Evolutionary conservation across 768 basidiomycete species (phyloP).

Genomic region (Ramaria sp.): DNA sequence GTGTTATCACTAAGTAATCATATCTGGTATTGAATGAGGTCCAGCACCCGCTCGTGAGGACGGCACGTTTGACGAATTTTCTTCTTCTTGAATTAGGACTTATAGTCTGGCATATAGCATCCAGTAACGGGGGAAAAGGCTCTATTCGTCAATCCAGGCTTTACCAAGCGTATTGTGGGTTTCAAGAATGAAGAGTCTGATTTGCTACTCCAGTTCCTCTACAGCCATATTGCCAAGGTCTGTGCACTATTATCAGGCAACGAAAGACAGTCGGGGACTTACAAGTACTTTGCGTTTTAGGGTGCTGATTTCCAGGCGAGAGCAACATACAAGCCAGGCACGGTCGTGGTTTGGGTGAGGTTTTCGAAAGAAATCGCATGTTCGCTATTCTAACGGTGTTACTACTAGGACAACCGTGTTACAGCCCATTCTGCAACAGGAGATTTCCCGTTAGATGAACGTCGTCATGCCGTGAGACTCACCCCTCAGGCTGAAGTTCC

Average conservation of each 20-base stretch:
- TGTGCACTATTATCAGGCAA: slow-evolving; percentile 31
- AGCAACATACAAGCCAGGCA: slow-evolving; percentile 39
- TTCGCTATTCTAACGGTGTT: slow-evolving; percentile 1
- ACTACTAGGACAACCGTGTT: slow-evolving; percentile 32
- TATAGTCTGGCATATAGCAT: slow-evolving; percentile 21
- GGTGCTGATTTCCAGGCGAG: slow-evolving; percentile 21
- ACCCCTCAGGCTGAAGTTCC: slow-evolving; percentile 41
- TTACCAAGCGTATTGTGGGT: slow-evolving; percentile 44
- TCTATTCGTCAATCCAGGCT: slow-evolving; percentile 45
- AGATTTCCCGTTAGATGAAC: slow-evolving; percentile 27
- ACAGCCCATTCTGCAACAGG: slow-evolving; percentile 34
- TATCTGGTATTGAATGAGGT: neutral
- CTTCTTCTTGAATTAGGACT: neutral
- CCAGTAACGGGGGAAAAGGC: slow-evolving; percentile 56
- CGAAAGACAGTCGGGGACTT: neutral
- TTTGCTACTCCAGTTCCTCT: slow-evolving; percentile 42
- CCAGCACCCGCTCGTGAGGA: slow-evolving; percentile 44
- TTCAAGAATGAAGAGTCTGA: slow-evolving; percentile 46
- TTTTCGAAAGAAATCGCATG: neutral
- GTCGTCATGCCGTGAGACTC: slow-evolving; percentile 35
- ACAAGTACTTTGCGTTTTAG: neutral
- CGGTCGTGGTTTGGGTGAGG: slow-evolving; percentile 45
- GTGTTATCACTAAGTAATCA: slow-evolving; percentile 2
- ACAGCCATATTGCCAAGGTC: slow-evolving; percentile 40
- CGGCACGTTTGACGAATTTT: neutral